These are phyloP conservation scores for Rosa hybrid DNA, from an alignment of 331 rosid species.

Conservation along the genomic window DNA sequence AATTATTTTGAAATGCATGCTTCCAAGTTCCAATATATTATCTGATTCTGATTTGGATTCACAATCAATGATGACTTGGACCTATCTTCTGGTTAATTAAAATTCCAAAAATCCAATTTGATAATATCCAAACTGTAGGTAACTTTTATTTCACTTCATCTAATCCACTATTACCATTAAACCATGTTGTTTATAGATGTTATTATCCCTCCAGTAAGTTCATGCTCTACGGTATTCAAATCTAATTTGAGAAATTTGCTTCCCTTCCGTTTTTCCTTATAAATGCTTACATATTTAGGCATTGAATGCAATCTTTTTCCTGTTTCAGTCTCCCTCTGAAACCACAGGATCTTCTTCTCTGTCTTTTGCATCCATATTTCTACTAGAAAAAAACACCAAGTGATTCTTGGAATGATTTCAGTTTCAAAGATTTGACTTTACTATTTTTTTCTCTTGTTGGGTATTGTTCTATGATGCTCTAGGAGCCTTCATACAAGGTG, in stretches of 20 bases:
- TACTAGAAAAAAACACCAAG: constrained; percentile 2
- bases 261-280: neutral
- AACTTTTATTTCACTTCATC: constrained; percentile 10
- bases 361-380: neutral
- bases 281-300: constrained; percentile 16
- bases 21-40: neutral
- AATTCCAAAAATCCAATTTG: neutral
- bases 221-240: no score
- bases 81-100: neutral
- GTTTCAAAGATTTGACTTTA: neutral
- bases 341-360: neutral
- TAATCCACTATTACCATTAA: neutral
- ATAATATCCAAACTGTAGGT: neutral
- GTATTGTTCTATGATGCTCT: neutral
- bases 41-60: neutral
- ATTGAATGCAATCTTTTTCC: constrained; percentile 32
- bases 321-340: constrained; percentile 19
- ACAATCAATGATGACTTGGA: neutral
- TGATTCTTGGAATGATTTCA: neutral
- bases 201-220: neutral
- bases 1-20: neutral
- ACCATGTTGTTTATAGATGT: neutral
- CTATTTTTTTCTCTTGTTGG: neutral
- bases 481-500: constrained; percentile 2
- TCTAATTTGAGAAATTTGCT: neutral